Evolutionary conservation across 768 basidiomycete species (phyloP).

Genomic region (Podaxis sp.): DNA sequence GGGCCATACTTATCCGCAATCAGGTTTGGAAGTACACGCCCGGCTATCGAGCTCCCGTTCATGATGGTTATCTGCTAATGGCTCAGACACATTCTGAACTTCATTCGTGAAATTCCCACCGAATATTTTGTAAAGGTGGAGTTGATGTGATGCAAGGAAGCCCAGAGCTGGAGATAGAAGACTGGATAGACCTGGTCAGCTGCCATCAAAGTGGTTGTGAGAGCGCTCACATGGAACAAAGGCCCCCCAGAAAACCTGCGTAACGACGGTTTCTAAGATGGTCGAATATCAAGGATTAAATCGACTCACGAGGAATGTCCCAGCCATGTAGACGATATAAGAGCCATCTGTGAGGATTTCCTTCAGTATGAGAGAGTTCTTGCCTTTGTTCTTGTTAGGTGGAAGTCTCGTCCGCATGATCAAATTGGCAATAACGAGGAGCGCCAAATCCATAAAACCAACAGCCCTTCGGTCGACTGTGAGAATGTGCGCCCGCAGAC

Average conservation of each 20-base stretch:
- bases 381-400: conserved; percentile 20
- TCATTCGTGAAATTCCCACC: conserved; percentile 20
- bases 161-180: conserved; percentile 50
- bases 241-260: conserved; percentile 43
- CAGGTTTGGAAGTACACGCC: conserved; percentile 55
- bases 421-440: conserved; percentile 38
- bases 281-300: background rate
- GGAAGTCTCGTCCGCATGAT: conserved; percentile 40
- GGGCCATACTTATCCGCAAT: conserved; percentile 46
- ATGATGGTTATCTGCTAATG: conserved; percentile 41
- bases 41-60: conserved; percentile 51
- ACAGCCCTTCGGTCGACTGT: conserved; percentile 30
- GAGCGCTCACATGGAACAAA: conserved; percentile 43
- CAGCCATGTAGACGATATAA: conserved; percentile 37
- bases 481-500: background rate
- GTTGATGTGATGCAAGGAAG: conserved; percentile 34
- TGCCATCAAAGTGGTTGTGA: background rate
- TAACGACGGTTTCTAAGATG: background rate
- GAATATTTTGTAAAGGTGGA: conserved; percentile 38
- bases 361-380: conserved; percentile 23
- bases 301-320: conserved; percentile 31
- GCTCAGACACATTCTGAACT: background rate
- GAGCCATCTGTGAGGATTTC: conserved; percentile 36
- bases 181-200: conserved; percentile 22
- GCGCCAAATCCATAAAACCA: conserved; percentile 39